Evolutionary conservation across 352 stramenopile genomes (phyloP), one percentile per base, ranked within the genome.

Genomic region (Plasmopara viticola): DNA sequence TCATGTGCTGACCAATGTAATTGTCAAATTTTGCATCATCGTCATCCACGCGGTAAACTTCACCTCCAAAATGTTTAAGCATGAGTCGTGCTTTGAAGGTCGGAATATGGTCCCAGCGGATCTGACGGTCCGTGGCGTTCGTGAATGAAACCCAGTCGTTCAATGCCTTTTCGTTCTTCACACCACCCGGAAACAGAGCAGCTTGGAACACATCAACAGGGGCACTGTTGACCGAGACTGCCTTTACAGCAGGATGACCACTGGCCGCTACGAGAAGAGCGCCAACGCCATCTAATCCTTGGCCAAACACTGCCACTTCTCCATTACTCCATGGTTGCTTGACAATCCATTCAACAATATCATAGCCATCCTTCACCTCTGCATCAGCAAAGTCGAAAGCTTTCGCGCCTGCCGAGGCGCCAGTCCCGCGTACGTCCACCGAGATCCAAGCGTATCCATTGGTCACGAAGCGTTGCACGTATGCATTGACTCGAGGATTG

Each of bases 21-120:
- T 73, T 64, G 35, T 72, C 56, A 49, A 90, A 72, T 58, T 87
- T 84, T 6, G 70, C 68, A 9, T 72, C 61, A 58, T 87, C 70
- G 34, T 84, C 67, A 51, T 92, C 72, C 50, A 92, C 82, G n/a
- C 66, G 67, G 64, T 87, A 87, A n/a, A 92, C 72, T 54, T 84
- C 79, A 18, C 82, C 82, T 45, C 82, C 82, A 62, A 92, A 92
- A 59, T 87, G 68, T 44, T 87, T 88, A 63, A 92, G 84, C 82
- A 92, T 92, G 13, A 90, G 62, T 12, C 82, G 73, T 37, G 78
- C 65, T 63, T 89, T 88, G 43, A 92, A 68, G 30, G 73, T 74
- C 10, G 82, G 82, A 58, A 92, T 88, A 9, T 66, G 53, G 51
- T 73, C 62, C 82, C 82, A 92, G 17, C 79, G 79, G 42, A 81